Evolutionary conservation across 192 early-diverging fungal genomes (phyloP), one percentile per base, ranked within the genome.

Genomic region (Coemansia sp.): DNA sequence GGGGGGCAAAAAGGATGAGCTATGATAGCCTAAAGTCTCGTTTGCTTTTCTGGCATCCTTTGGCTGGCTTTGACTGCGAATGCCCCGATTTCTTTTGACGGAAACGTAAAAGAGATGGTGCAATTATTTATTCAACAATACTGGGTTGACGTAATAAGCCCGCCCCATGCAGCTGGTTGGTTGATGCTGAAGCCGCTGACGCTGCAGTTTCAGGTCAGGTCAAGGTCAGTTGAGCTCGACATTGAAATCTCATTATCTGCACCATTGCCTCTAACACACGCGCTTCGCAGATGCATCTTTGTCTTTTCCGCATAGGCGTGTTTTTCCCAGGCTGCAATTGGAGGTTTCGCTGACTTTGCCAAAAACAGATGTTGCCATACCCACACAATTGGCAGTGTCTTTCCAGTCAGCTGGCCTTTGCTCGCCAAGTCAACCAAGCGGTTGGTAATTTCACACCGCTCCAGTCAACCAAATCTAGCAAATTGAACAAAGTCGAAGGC

Each of bases 251-350:
- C 41, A 43, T 45, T 3, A 45, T 45, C 41, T 45, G 41, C 41
- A 45, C 41, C 41, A 13, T 4, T 5, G 14, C 16, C 41, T 45
- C 14, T 45, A n/a, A 2, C 41, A 45, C 41, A 45, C 14, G 14
- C 54, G 26, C 35, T 56, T 56, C 54, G 54, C 12, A 39, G 35
- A 56, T 56, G 54, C 54, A 56, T 56, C 54, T 37, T 37, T 8
- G 16, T 38, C n/a, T 56, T 20, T 56, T 56, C 24, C 53, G 27
- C 23, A 54, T 55, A 35, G 26, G 26, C 26, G 4, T 22, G 27
- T 54, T 54, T 54, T 54, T 54, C 53, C 53, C 53, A 54, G 53
- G 53, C 41, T 14, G 3, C n/a, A 45, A 13, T 45, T 14, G 41
- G 41, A 45, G 16, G 4, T 45, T 45, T 13, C 13, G 16, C 41